Base-by-base conservation (phyloP, 1,139 yeast species). In the Hyphopichia pseudoburtonii region DNA sequence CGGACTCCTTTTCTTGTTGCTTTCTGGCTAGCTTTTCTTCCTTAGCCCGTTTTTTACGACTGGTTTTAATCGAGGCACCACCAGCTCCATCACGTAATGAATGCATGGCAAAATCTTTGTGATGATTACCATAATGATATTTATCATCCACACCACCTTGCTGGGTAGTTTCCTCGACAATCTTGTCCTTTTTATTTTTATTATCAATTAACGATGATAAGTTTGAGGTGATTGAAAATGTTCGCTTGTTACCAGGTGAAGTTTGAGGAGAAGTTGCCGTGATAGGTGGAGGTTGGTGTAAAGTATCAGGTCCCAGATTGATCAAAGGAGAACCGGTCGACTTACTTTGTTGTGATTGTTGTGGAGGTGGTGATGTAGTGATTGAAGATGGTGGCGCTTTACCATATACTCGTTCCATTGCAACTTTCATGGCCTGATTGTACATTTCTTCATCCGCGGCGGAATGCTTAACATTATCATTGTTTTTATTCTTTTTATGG, bases 401-500 rank as follows among this genome's bases (percentile, higher is more conserved):
- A 2, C 74, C 75, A 41, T 67, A 68, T 1, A 70, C 74, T 40
- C 58, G 64, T 38, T 63, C 61, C 51, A 61, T 57, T 1, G 76
- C 76, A 1, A 65, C 74, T 39, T 59, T 54, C 60, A 68, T 54
- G 2, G 76, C 76, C 26, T 64, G 65, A 9, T 60, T 59, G 42
- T 68, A 70, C 32, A 64, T 38, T 15, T 52, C 56, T 19, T 46
- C 39, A 38, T 51, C 30, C 15, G 41, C 27, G 3, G 39, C 34
- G n/a, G n/a, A n/a, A n/a, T n/a, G n/a, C n/a, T n/a, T n/a, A n/a
- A n/a, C n/a, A 21, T 21, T 22, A 7, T 21, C 26, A 4, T 12
- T 16, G 10, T 21, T 10, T 32, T 32, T 7, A 35, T 36, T 5
- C 15, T 21, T 21, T 42, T 34, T n/a, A 15, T 17, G 11, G 17